Conservation (phyloP, 352 stramenopile genomes). For the Phytophthora melonis region DNA sequence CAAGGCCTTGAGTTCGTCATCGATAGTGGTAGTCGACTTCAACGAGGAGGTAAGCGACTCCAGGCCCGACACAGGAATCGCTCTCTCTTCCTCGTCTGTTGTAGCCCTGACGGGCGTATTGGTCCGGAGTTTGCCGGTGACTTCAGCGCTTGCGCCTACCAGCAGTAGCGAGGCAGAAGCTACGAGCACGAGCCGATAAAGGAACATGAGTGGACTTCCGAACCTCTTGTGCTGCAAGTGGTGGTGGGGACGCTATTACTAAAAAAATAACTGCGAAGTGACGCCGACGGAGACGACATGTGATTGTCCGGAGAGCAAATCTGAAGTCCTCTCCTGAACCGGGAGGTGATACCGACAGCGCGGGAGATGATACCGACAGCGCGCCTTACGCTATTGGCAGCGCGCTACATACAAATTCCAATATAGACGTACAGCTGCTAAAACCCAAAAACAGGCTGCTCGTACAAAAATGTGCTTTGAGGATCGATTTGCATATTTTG, state of each 20-base stretch:
- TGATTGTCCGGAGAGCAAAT: not conserved
- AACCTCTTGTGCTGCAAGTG: not conserved
- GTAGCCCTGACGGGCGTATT: not conserved
- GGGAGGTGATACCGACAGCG: too few species aligned
- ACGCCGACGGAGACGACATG: not conserved
- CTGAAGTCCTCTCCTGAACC: not conserved
- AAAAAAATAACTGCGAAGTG: not conserved
- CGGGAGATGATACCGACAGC: too few species aligned
- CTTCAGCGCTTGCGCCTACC: not conserved
- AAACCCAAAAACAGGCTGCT: too few species aligned
- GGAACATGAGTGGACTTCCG: not conserved
- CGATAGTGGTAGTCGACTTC: conserved; percentile 16
- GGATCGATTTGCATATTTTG: too few species aligned
- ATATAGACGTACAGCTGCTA: too few species aligned
- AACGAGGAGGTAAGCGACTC: conserved; percentile 10
- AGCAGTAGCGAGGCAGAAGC: not conserved
- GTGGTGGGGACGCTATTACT: not conserved
- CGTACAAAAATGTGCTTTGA: too few species aligned
- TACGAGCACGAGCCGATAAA: not conserved
- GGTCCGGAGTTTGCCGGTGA: not conserved
- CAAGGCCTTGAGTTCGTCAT: conserved; percentile 12
- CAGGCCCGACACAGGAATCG: not conserved
- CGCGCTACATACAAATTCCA: too few species aligned
- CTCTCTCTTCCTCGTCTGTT: conserved; percentile 2
- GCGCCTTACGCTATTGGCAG: too few species aligned